Percentiles rank a stretch among this genome's conserved stretches.
These are phyloP conservation scores for Piper betle DNA, from an alignment of 164 flowering plant genomes.

Conservation along the genomic window DNA sequence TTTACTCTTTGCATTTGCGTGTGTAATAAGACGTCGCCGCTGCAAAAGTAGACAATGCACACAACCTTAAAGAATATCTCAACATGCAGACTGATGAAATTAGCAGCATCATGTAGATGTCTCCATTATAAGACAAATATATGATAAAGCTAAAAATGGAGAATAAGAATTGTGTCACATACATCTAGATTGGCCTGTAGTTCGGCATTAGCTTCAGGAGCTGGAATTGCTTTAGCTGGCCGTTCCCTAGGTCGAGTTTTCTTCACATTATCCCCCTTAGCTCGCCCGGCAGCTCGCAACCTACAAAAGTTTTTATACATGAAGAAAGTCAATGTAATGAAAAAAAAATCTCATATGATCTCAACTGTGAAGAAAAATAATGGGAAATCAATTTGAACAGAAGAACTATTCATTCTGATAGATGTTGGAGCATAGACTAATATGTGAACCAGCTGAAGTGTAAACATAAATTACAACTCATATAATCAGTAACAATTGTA, in stretches of 20 bases:
- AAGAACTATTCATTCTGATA: background rate
- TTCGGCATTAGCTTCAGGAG: constrained; percentile 85
- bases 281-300: constrained; percentile 63
- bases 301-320: constrained; percentile 17
- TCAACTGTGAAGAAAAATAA: too few species aligned
- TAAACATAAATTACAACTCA: background rate
- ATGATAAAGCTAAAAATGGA: background rate
- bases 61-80: background rate
- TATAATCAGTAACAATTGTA: background rate
- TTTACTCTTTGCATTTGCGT: constrained; percentile 93
- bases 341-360: background rate
- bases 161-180: constrained; percentile 20
- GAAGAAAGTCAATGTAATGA: background rate
- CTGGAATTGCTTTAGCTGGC: constrained; percentile 49
- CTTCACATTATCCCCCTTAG: constrained; percentile 55
- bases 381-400: too few species aligned
- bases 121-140: background rate
- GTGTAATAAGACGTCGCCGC: constrained; percentile 79
- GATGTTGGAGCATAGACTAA: background rate
- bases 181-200: constrained; percentile 80
- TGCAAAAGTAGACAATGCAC: constrained; percentile 19
- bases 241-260: constrained; percentile 60
- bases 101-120: too few species aligned
- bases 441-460: background rate
- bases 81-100: too few species aligned